These are phyloP conservation scores for Cytospora schulzeri DNA, from an alignment of 2,329 filamentous ascomycete species.

Conservation along the genomic window DNA sequence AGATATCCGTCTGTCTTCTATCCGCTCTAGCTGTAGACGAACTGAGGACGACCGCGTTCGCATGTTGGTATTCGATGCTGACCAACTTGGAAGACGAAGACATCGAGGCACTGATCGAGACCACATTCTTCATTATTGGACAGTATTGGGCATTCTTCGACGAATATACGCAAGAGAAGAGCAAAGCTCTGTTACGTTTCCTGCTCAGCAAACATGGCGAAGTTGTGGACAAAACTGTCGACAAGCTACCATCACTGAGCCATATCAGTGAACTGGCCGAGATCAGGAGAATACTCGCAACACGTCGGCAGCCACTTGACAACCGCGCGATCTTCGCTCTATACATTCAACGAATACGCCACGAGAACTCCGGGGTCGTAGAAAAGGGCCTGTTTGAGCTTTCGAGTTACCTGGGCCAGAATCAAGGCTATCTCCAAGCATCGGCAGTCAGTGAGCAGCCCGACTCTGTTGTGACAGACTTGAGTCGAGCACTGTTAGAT, in stretches of 20 bases:
- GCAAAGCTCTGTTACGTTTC: constrained; percentile 63
- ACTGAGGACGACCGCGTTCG: constrained; percentile 78
- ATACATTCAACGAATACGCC: constrained; percentile 72
- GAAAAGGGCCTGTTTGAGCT: constrained; percentile 80
- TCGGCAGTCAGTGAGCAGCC: constrained; percentile 83
- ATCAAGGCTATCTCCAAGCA: constrained; percentile 79
- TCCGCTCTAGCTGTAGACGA: constrained; percentile 76
- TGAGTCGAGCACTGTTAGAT: constrained; percentile 81
- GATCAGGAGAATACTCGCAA: constrained; percentile 66
- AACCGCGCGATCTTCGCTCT: constrained; percentile 67
- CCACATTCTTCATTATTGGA: constrained; percentile 84
- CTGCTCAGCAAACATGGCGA: constrained; percentile 65
- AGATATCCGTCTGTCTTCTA: constrained; percentile 91
- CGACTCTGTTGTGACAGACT: constrained; percentile 68
- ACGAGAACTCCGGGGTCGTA: constrained; percentile 86
- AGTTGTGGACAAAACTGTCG: constrained; percentile 66
- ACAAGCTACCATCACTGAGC: constrained; percentile 76
- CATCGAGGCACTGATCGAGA: constrained; percentile 77
- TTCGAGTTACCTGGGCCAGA: constrained; percentile 66
- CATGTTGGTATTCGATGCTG: constrained; percentile 82
- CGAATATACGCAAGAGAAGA: constrained; percentile 58
- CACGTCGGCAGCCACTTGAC: constrained; percentile 67
- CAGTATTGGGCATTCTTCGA: constrained; percentile 76
- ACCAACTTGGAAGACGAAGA: constrained; percentile 75
- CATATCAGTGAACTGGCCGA: constrained; percentile 70